These are phyloP conservation scores for Aristolochia californica DNA, from an alignment of 164 flowering plant species.

Conservation along the genomic window DNA sequence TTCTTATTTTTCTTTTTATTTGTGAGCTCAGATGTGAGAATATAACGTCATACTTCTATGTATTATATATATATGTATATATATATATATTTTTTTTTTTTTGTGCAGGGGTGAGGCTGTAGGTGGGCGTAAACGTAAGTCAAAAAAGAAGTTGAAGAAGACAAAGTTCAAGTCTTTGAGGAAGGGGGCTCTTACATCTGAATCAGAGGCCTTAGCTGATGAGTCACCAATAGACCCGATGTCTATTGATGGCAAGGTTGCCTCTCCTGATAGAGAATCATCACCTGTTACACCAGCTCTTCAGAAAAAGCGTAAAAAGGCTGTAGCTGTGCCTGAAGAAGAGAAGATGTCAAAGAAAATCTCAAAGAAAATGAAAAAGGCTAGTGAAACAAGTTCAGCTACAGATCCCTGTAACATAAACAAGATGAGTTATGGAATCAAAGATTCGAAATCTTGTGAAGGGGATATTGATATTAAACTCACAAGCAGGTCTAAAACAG, in stretches of 20 bases:
- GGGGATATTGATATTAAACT: constrained; percentile 47
- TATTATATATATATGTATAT: too few relatives aligned
- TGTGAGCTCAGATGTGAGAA: too few relatives aligned
- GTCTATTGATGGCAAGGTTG: constrained; percentile 45
- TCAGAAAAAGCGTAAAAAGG: constrained; percentile 55
- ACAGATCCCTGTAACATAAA: constrained; percentile 16
- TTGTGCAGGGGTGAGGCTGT: constrained; percentile 38
- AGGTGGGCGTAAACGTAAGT: constrained; percentile 40
- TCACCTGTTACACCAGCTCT: constrained; percentile 4
- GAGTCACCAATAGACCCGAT: constrained; percentile 34
- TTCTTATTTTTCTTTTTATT: too few relatives aligned
- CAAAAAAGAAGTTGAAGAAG: constrained; percentile 84
- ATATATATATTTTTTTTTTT: constrained; percentile 4
- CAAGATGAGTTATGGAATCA: constrained; percentile 28
- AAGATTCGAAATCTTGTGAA: constrained; percentile 32
- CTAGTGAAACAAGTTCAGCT: constrained; percentile 15
- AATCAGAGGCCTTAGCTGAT: constrained; percentile 26
- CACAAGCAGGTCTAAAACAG: constrained; percentile 44
- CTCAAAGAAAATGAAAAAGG: constrained; percentile 55
- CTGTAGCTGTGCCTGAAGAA: constrained; percentile 24
- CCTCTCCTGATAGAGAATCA: constrained; percentile 21
- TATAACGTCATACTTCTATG: too few relatives aligned
- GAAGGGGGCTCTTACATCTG: constrained; percentile 68
- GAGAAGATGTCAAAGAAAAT: constrained; percentile 39
- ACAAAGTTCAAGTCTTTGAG: constrained; percentile 90